Evolutionary conservation across 768 basidiomycete genomes (phyloP), one percentile per base, ranked within the genome.

Genomic region (Boletus tomentosulus): DNA sequence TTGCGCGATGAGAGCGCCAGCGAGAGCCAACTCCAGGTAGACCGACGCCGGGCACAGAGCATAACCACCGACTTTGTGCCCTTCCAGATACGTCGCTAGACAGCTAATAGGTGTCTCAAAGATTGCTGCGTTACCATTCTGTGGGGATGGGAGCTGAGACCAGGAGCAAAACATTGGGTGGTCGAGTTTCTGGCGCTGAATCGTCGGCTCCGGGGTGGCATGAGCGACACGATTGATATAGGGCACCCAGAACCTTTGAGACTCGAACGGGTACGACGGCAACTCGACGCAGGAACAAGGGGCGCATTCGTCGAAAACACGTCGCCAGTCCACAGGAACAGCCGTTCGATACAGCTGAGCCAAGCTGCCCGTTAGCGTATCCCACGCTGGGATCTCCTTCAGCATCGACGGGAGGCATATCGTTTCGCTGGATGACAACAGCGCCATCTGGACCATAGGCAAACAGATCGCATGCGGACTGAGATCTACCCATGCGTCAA

Each of bases 41-140:
- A 86, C 76, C 0, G 84, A 86, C 1, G 83, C 86, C 10, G 86
- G 85, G 57, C 85, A 87, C 5, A 86, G 72, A 0, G 81, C 73
- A 33, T 74, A 51, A 4, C 76, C 80, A 6, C 74, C 78, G 7
- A 87, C 84, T n/a, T 62, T 71, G 53, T 88, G 86, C 0, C 85
- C 84, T 22, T 65, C 56, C 7, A 88, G 82, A 53, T 73, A 76
- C 13, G 60, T 54, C 13, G 72, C 73, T 7, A 87, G 51, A 41
- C 66, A 61, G 4, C 55, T 50, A 19, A 84, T 74, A 0, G 84
- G 78, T 0, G 79, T 82, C 64, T 84, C 77, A 61, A 84, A 85
- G 38, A 76, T 71, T 1, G 81, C 78, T 3, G 70, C 58, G n/a
- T 65, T 64, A 8, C 63, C 61, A 10, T 72, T 69, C 12, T 62